Conservation (phyloP, 2,329 filamentous ascomycete genomes). For the Tolypocladium pustulatum region DNA sequence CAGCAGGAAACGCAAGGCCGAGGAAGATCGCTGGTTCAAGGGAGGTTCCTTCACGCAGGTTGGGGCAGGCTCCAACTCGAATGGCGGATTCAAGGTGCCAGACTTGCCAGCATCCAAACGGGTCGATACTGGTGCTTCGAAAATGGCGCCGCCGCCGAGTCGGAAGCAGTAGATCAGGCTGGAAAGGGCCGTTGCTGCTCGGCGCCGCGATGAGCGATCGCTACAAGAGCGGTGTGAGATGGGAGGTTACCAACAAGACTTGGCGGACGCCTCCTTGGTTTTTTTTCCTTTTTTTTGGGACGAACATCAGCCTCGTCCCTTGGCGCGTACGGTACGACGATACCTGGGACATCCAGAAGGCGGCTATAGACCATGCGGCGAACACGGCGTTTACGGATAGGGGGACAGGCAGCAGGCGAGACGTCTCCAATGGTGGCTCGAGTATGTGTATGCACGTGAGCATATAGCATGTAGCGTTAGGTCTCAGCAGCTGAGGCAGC, state of each 20-base stretch:
- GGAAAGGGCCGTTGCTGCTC: background rate
- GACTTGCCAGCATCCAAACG: constrained; percentile 65
- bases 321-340: background rate
- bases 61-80: constrained; percentile 30
- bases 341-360: background rate
- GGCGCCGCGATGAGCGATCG: background rate
- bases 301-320: background rate
- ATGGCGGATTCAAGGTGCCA: constrained; percentile 72
- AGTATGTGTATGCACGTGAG: background rate
- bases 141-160: constrained; percentile 25
- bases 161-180: constrained; percentile 5
- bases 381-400: constrained; percentile 1
- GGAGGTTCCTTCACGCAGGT: constrained; percentile 94
- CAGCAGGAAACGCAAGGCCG: constrained; percentile 81
- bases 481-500: background rate
- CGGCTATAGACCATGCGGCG: constrained; percentile 1
- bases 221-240: background rate
- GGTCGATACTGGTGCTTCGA: constrained; percentile 29
- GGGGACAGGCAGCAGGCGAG: background rate
- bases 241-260: background rate
- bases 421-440: background rate
- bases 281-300: background rate
- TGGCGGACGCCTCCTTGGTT: background rate
- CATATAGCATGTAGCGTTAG: background rate
- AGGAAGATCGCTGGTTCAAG: constrained; percentile 95